Evolutionary conservation across 2,329 filamentous ascomycete species (phyloP).

Genomic region (Ascochyta clinopodiicola): DNA sequence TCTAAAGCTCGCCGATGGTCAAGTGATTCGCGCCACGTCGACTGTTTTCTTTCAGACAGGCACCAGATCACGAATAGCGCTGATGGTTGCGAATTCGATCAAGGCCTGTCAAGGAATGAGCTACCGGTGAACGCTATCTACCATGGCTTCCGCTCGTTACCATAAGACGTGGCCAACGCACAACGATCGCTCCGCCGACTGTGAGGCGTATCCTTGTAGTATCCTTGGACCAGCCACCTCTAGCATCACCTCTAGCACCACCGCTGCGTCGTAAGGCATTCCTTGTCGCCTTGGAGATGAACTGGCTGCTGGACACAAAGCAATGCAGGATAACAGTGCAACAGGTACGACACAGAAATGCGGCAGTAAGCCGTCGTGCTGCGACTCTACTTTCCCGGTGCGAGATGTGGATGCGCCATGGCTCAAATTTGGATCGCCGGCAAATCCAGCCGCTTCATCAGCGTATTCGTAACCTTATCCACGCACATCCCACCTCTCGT

Average conservation of each 20-base stretch:
- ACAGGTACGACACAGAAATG: conserved; percentile 2
- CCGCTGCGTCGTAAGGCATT: neutral
- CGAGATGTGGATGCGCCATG: neutral
- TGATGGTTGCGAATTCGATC: neutral
- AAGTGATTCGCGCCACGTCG: neutral
- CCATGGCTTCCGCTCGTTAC: conserved; percentile 11
- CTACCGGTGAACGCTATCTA: conserved; percentile 1
- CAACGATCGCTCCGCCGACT: conserved; percentile 1
- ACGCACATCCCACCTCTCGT: conserved; percentile 17
- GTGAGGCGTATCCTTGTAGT: neutral
- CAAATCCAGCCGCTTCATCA: conserved; percentile 12
- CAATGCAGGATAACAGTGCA: conserved; percentile 5
- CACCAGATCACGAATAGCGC: neutral
- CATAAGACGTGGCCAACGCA: neutral
- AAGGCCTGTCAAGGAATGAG: neutral
- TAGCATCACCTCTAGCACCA: neutral
- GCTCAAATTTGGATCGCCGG: conserved; percentile 17
- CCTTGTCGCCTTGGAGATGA: conserved; percentile 9
- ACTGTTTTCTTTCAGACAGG: neutral
- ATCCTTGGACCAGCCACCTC: conserved; percentile 7
- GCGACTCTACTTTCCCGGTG: neutral
- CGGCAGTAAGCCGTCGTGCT: conserved; percentile 4
- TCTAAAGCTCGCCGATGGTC: neutral
- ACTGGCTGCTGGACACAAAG: neutral
- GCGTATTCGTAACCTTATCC: conserved; percentile 15